Base-by-base conservation (phyloP, 306 rosid species). In the Ceratonia siliqua region DNA sequence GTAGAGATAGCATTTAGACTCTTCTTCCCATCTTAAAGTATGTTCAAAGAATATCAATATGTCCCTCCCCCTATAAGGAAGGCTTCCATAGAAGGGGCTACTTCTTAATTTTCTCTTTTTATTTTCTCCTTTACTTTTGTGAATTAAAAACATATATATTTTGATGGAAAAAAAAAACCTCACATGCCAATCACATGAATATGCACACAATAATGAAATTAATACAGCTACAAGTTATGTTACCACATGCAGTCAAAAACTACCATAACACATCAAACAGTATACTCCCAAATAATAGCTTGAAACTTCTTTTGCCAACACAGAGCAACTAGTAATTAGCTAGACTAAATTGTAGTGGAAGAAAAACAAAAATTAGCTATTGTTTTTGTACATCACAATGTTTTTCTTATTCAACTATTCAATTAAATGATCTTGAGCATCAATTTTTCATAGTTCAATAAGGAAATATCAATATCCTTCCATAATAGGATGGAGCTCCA, bases 201-300 rank as follows among this genome's bases (percentile, higher is more conserved):
- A 55, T 41, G 17, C 36, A 53, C 66, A 27, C 8, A 52, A 64
- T 11, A 52, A 12, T 2, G 1, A 25, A 41, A 38, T 30, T 36
- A 50, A 43, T 63, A 72, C 7, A 56, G 20, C 14, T n/a, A n/a
- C 49, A n/a, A 15, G n/a, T n/a, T n/a, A n/a, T 38, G 64, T 5
- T 65, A 25, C 68, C 14, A 15, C 50, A 63, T 55, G 38, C 52
- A 43, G 54, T 63, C 54, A 42, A 54, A 52, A 24, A 59, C 36
- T 53, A 49, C 13, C 33, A 1, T 61, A 46, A 57, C 58, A 43
- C 32, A 21, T 17, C 27, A n/a, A 30, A 6, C 65, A 59, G 41
- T 15, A 72, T 17, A 64, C 43, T 55, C 39, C n/a, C 9, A 72
- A 41, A 62, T 30, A 46, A 49, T 27, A 32, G 14, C 49, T n/a